A percentile compares a stretch with the other conserved stretches of the same genome.
phyloP scores from a whole-genome alignment of 805 yeast species.

The Candida endomychidarum region DNA sequence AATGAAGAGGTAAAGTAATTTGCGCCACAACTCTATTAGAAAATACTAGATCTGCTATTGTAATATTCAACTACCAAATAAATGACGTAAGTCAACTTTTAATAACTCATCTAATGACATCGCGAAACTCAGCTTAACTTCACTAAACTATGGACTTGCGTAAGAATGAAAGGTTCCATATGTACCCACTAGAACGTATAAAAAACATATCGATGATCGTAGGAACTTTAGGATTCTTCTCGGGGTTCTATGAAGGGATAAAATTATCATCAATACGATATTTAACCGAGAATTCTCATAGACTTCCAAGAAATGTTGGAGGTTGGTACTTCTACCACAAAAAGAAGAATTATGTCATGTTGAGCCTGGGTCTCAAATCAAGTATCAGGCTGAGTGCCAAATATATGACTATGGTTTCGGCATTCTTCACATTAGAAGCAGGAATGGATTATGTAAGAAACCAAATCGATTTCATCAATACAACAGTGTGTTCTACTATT shows the following conservation, averaged over 20 bases:
- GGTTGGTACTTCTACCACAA: slow-evolving; percentile 91
- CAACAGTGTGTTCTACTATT: slow-evolving; percentile 55
- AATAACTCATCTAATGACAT: no score
- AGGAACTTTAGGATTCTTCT: slow-evolving; percentile 45
- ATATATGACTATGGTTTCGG: slow-evolving; percentile 44
- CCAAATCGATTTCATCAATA: slow-evolving; percentile 61
- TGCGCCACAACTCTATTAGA: no score
- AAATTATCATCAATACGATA: slow-evolving; percentile 55
- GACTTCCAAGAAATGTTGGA: slow-evolving; percentile 72
- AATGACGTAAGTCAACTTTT: no score
- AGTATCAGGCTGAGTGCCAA: slow-evolving; percentile 43
- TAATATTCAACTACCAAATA: no score
- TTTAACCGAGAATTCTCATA: slow-evolving; percentile 77
- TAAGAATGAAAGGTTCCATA: slow-evolving; percentile 51
- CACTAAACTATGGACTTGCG: no score
- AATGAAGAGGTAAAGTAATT: no score
- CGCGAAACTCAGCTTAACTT: no score
- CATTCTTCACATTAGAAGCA: slow-evolving; percentile 63
- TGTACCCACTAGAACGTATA: slow-evolving; percentile 48
- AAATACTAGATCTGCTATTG: no score
- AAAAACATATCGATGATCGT: slow-evolving; percentile 37
- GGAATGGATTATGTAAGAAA: slow-evolving; percentile 50
- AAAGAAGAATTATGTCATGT: slow-evolving; percentile 73
- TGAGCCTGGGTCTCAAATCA: slow-evolving; percentile 50
- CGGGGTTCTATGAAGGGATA: slow-evolving; percentile 64